These are phyloP conservation scores for Cordyceps tenuipes DNA, from an alignment of 2,329 filamentous ascomycete genomes.

Conservation along the genomic window DNA sequence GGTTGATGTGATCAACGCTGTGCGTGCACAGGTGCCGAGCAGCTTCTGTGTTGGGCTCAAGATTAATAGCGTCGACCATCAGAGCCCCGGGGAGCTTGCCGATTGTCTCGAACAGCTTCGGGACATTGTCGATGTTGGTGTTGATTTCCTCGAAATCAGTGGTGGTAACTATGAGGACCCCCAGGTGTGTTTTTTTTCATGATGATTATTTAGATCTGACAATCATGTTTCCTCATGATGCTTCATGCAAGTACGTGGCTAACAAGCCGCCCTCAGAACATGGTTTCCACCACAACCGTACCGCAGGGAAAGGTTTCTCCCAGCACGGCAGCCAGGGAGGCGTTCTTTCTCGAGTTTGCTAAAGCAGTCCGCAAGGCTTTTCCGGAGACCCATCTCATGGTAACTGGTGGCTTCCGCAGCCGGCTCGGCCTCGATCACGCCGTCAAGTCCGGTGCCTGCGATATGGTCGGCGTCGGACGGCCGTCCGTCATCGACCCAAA, in stretches of 20 bases:
- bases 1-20: constrained; percentile 34
- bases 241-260: not conserved
- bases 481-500: not conserved
- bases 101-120: constrained; percentile 45
- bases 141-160: constrained; percentile 57
- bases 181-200: not conserved
- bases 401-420: not conserved
- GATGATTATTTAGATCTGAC: not conserved
- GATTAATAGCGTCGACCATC: constrained; percentile 50
- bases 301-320: not conserved
- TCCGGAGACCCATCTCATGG: not conserved
- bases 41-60: constrained; percentile 46
- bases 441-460: not conserved
- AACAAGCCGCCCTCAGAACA: not conserved
- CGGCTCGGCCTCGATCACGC: not conserved
- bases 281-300: not conserved
- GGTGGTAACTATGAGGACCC: constrained; percentile 48
- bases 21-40: constrained; percentile 23
- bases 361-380: not conserved
- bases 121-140: constrained; percentile 32
- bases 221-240: not conserved
- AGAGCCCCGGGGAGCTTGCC: constrained; percentile 41
- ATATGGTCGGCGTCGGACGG: not conserved
- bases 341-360: not conserved
- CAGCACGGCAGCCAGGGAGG: not conserved